Evolutionary conservation across 257 asterid genomes (phyloP), one percentile per base, ranked within the genome.

Genomic region (Lycium barbarum): DNA sequence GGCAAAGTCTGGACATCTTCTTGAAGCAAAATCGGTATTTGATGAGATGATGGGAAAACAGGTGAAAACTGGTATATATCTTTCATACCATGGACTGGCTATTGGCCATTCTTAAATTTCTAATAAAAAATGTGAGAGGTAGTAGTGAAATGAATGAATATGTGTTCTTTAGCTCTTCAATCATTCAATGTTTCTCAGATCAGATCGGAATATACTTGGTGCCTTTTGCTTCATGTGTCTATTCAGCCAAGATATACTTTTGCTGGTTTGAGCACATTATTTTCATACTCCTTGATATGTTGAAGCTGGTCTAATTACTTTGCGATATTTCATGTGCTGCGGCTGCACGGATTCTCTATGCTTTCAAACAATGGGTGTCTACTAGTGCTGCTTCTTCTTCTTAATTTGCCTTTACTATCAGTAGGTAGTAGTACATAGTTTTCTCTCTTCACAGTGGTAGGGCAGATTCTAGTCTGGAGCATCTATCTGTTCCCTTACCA

Each of bases 1-100:
- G 59, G 97, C 91, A 61, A 96, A 96, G 87, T 90, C 97, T 80
- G 98, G 97, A 87, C 89, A 90, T 59, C 86, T 93, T 67, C 82
- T 81, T n/a, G 98, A 93, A 90, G 99, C 99, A 53, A 95, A 91
- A 91, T 66, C 90, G 80, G 83, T 95, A 87, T 95, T 96, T 83
- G 94, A 95, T 87, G 99, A 95, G 88, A 93, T 95, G 94, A 93
- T 90, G 90, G 90, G 80, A 78, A 95, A 91, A 85, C 85, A 90
- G 71, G 99, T 93, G 86, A 96, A 87, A 89, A 93, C 90, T 86
- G 98, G 99, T 96, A 91, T 36, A 88, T 76, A 17, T 45, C 80
- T 63, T 84, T 83, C 63, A 68, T 81, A 66, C 45, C 57, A 36
- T 45, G 63, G 49, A 78, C 70, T 38, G 36, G 79, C 55, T 17